These are phyloP conservation scores for Wallacemonas sp. DNA, from an alignment of 208 protist species.

Conservation along the genomic window DNA sequence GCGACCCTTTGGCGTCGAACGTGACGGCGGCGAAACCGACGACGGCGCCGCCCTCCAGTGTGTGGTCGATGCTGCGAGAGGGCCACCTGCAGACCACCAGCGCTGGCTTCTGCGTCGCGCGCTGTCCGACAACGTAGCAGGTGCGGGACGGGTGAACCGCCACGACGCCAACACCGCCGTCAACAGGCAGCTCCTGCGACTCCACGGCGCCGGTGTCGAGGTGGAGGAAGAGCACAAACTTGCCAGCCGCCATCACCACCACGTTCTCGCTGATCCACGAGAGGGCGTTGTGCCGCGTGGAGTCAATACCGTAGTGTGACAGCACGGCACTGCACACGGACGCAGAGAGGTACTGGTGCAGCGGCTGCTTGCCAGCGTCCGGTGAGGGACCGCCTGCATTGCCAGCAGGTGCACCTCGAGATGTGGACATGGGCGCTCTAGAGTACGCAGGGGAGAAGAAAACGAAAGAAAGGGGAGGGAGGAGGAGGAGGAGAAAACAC, in stretches of 20 bases:
- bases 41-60: slow-evolving; percentile 81
- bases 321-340: slow-evolving; percentile 36
- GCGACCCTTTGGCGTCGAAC: slow-evolving; percentile 88
- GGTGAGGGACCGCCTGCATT: not conserved
- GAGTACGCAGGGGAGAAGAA: no score
- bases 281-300: slow-evolving; percentile 62
- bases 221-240: slow-evolving; percentile 86
- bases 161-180: slow-evolving; percentile 62
- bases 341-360: slow-evolving; percentile 69
- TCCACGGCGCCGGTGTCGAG: slow-evolving; percentile 48
- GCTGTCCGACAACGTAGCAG: slow-evolving; percentile 89
- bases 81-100: slow-evolving; percentile 88
- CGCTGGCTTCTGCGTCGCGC: slow-evolving; percentile 48
- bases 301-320: slow-evolving; percentile 74
- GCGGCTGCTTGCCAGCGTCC: slow-evolving; percentile 30
- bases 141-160: slow-evolving; percentile 63
- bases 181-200: slow-evolving; percentile 49
- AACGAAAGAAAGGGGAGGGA: no score
- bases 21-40: slow-evolving; percentile 81
- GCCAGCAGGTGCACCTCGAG: not conserved
- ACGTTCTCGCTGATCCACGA: slow-evolving; percentile 52
- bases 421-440: no score
- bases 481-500: no score
- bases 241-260: slow-evolving; percentile 71
- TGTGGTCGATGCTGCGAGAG: slow-evolving; percentile 38